phyloP scores from a whole-genome alignment of 805 yeast genomes.

The Priceomyces haplophilus region DNA sequence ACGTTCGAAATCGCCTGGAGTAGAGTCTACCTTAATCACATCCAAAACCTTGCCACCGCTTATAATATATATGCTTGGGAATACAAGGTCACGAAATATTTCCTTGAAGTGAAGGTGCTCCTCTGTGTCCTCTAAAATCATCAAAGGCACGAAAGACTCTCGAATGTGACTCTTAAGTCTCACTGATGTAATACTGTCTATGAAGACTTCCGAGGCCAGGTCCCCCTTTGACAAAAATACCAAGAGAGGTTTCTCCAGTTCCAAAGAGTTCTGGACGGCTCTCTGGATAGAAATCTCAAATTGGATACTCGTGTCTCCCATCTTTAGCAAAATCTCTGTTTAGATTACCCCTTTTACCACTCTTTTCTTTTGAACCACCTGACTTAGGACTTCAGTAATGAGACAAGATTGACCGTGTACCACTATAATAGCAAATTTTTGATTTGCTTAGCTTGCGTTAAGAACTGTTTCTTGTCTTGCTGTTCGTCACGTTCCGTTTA shows the following conservation, averaged over 20 bases:
- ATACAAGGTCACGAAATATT: constrained; percentile 48
- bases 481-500: too few species aligned
- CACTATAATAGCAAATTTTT: too few species aligned
- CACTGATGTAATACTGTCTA: constrained; percentile 7
- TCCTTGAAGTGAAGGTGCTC: constrained; percentile 43
- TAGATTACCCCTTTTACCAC: too few species aligned
- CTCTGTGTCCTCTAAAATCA: constrained; percentile 13
- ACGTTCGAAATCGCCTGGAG: constrained; percentile 22
- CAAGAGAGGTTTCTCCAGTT: constrained; percentile 19
- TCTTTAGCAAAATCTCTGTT: not conserved
- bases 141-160: constrained; percentile 15
- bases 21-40: constrained; percentile 32
- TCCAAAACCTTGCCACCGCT: constrained; percentile 46
- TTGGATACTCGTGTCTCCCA: constrained; percentile 4
- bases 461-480: too few species aligned
- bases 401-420: too few species aligned
- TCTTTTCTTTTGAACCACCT: too few species aligned
- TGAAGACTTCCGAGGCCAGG: constrained; percentile 12
- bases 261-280: constrained; percentile 21
- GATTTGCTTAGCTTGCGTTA: too few species aligned
- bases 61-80: constrained; percentile 61
- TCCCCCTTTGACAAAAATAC: constrained; percentile 18
- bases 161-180: constrained; percentile 1
- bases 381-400: too few species aligned
- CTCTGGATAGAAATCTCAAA: constrained; percentile 21